Conservation (phyloP, 2,329 filamentous ascomycete species). For the Verticillium longisporum region DNA sequence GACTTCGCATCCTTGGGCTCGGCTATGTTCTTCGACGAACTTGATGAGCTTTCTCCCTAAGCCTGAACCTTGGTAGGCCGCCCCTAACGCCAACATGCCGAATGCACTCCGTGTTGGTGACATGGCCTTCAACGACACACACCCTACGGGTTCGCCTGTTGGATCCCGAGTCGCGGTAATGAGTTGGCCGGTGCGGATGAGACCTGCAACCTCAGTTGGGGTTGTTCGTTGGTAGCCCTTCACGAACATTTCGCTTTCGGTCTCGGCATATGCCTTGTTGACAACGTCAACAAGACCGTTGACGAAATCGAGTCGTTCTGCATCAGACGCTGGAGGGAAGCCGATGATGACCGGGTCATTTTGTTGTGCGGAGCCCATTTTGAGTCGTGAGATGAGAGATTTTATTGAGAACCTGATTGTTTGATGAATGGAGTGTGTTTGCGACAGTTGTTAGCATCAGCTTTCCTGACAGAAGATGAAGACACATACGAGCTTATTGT, state of each 20-base stretch:
- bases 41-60: not conserved
- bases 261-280: constrained; percentile 18
- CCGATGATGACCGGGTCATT: constrained; percentile 8
- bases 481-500: too few relatives aligned
- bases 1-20: not conserved
- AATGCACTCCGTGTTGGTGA: not conserved
- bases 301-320: constrained; percentile 12
- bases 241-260: constrained; percentile 19
- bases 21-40: not conserved
- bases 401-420: too few relatives aligned
- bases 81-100: not conserved
- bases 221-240: constrained; percentile 18
- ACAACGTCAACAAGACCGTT: constrained; percentile 14
- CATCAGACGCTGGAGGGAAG: constrained; percentile 12
- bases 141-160: not conserved
- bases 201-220: not conserved
- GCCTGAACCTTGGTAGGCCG: not conserved
- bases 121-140: not conserved
- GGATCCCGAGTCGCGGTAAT: not conserved
- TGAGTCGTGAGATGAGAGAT: not conserved
- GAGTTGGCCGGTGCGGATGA: not conserved
- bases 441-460: too few relatives aligned
- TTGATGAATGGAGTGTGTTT: too few relatives aligned
- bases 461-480: too few relatives aligned
- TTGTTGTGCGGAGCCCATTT: not conserved